A percentile compares a stretch with the other conserved stretches of the same genome.
Evolutionary conservation across 2,329 filamentous ascomycete genomes (phyloP).

Genomic region (Tolypocladium cylindrosporum): DNA sequence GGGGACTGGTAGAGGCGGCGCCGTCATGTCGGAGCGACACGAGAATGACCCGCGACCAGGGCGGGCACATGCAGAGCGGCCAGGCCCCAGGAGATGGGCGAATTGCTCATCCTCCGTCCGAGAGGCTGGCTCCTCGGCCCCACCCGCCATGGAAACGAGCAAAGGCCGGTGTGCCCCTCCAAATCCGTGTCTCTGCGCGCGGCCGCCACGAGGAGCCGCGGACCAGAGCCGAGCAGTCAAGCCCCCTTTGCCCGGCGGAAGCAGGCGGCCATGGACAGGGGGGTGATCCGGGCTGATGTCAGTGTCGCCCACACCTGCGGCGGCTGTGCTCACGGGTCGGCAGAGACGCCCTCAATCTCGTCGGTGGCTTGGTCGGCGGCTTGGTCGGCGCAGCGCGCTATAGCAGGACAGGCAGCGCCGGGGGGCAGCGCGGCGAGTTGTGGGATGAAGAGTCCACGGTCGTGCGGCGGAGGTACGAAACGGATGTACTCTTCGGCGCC

Average conservation of each 20-base stretch:
- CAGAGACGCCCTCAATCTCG: neutral
- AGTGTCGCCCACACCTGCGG: neutral
- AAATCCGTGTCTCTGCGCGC: neutral
- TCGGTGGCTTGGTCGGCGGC: neutral
- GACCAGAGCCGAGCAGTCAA: neutral
- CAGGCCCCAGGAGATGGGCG: neutral
- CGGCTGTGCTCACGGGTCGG: slow-evolving; percentile 1
- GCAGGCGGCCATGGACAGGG: neutral
- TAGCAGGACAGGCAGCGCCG: neutral
- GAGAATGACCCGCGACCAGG: neutral
- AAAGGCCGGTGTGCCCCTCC: neutral
- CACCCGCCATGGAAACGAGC: neutral
- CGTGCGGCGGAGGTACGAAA: neutral
- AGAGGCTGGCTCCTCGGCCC: slow-evolving; percentile 1
- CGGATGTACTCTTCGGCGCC: neutral
- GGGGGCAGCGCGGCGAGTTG: neutral
- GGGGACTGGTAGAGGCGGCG: neutral
- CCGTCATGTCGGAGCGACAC: neutral
- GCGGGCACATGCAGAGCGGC: neutral
- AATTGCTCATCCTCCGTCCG: neutral
- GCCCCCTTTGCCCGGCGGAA: neutral
- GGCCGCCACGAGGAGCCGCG: neutral
- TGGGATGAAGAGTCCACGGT: neutral
- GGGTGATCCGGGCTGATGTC: neutral
- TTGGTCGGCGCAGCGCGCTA: neutral